Evolutionary conservation across 768 basidiomycete genomes (phyloP), one percentile per base, ranked within the genome.

Genomic region (Naematelia aurantialba): DNA sequence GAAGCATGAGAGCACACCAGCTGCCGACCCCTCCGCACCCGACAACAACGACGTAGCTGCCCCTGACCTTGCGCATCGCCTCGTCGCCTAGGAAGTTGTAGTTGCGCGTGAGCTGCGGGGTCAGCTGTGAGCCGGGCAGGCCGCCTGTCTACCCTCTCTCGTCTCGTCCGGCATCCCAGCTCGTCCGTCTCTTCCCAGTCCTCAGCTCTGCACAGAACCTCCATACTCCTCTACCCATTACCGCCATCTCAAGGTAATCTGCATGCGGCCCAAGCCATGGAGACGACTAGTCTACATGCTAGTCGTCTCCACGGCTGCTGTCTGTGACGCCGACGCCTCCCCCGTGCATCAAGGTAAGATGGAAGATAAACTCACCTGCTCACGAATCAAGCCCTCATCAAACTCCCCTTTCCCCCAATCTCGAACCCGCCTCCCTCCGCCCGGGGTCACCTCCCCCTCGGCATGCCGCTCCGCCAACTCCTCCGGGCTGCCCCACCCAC

Each of bases 1-100:
- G 87, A 25, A 91, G 84, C 94, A 94, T 94, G 29, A 94, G 84
- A 14, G 92, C 91, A 34, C 86, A 89, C 89, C 91, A 94, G 71
- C 89, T 92, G 0, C 96, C 96, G 0, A 99, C 96, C 1, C 96
- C 94, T 58, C 96, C 96, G 65, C 92, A 91, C 4, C 96, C 96
- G 2, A 99, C 87, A 19, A 98, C 80, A 17, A 90, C 91, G 0
- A 97, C 92, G 3, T 81, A 83, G 12, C 85, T 84, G 8, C 80
- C 71, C 53, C 96, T 82, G 53, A 98, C 82, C 70, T 84, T 86
- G 10, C 78, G 75, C 89, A 97, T 94, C 42, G 84, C 84, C 31
- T 91, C 88, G 29, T 93, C 89, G 0, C 91, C 91, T 54, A 98
- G 88, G 78, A 98, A 97, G 8, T 88, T 86, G 68, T 94, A 96